A percentile compares a stretch with the other conserved stretches of the same genome.
Evolutionary conservation across 176 grass and related monocot genomes (phyloP).

Genomic region (Melocanna baccifera): DNA sequence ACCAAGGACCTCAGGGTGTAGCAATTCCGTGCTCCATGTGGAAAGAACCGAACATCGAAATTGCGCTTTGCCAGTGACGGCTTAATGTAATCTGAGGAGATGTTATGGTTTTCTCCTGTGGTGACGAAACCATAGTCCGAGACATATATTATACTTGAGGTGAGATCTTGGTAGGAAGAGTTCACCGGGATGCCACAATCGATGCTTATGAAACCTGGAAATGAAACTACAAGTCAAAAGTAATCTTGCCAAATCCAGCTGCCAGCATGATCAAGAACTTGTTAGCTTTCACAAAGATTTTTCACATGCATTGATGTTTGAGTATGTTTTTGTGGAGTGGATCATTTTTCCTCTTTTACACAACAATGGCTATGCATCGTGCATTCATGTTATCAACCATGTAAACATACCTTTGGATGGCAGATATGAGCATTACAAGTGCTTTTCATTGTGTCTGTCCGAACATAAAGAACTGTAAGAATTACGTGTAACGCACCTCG

Average conservation of each 20-base stretch:
- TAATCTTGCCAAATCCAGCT: not conserved
- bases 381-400: not conserved
- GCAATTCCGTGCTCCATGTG: slow-evolving; percentile 40
- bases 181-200: slow-evolving; percentile 47
- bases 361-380: not conserved
- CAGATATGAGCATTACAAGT: not conserved
- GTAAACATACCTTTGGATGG: not conserved
- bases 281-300: not conserved
- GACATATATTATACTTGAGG: slow-evolving; percentile 33
- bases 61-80: not conserved
- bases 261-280: not conserved
- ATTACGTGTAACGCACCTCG: not conserved
- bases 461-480: not conserved
- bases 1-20: slow-evolving; percentile 47
- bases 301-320: not conserved
- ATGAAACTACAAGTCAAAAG: not conserved
- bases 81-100: slow-evolving; percentile 24
- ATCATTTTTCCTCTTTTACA: not conserved
- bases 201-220: slow-evolving; percentile 69
- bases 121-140: slow-evolving; percentile 52
- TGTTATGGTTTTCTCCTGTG: slow-evolving; percentile 44
- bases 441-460: not conserved
- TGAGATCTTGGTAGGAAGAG: slow-evolving; percentile 3
- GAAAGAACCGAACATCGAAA: slow-evolving; percentile 37
- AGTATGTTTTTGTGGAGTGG: not conserved